Percentiles rank a stretch among this genome's conserved stretches.
Evolutionary conservation across 495 filamentous ascomycete genomes (phyloP).

Genomic region (Diplogelasinospora grovesii): DNA sequence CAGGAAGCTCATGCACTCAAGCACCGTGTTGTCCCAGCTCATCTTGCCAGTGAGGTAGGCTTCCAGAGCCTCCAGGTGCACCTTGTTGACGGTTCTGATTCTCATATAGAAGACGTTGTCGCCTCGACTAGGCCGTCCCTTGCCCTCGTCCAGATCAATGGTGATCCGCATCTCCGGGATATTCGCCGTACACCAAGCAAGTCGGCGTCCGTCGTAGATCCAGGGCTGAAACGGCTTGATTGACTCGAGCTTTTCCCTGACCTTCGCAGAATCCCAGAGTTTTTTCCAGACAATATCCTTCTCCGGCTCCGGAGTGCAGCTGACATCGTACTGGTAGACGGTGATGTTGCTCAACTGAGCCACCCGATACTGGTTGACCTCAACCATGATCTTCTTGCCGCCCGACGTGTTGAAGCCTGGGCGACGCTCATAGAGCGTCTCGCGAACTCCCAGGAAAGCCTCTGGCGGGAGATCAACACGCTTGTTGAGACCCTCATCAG

Average conservation of each 20-base stretch:
- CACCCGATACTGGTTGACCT: conserved; percentile 73
- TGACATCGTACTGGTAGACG: conserved; percentile 78
- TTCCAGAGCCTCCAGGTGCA: conserved; percentile 58
- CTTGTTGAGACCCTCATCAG: conserved; percentile 22
- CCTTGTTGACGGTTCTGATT: conserved; percentile 49
- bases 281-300: conserved; percentile 53
- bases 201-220: conserved; percentile 71
- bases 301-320: conserved; percentile 59
- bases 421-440: too few relatives aligned
- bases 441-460: conserved; percentile 30
- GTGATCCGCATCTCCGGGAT: conserved; percentile 37
- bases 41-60: conserved; percentile 56
- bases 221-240: conserved; percentile 37
- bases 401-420: conserved; percentile 53
- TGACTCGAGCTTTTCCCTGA: conserved; percentile 49
- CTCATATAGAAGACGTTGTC: conserved; percentile 50
- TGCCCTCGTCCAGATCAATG: conserved; percentile 62
- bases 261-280: conserved; percentile 59
- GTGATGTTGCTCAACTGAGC: conserved; percentile 34
- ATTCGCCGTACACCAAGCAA: conserved; percentile 60
- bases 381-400: conserved; percentile 47
- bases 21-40: conserved; percentile 53
- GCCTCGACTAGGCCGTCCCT: conserved; percentile 30
- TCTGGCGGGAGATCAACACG: conserved; percentile 40
- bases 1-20: conserved; percentile 79